These are phyloP conservation scores for Perilla frutescens DNA, from an alignment of 257 asterid species.

Conservation along the genomic window DNA sequence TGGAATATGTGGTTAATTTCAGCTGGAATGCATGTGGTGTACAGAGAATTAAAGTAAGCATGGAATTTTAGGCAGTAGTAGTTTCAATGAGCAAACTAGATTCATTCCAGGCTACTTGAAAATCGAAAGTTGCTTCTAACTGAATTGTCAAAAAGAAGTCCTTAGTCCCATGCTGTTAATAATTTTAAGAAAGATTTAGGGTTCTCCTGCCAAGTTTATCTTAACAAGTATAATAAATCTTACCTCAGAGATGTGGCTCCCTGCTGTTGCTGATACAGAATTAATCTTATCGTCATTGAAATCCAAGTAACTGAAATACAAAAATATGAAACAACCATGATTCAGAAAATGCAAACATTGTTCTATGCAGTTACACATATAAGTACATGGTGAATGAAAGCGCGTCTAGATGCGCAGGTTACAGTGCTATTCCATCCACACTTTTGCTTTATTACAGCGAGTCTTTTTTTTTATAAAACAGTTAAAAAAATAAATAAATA, in stretches of 20 bases:
- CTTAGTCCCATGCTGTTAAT: slow-evolving; percentile 1
- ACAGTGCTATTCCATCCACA: background rate
- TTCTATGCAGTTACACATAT: background rate
- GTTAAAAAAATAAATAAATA: too few relatives aligned
- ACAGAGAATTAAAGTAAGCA: background rate
- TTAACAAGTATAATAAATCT: slow-evolving; percentile 27
- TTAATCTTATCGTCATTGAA: slow-evolving; percentile 49
- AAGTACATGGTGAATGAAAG: slow-evolving; percentile 14
- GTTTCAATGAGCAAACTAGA: slow-evolving; percentile 18
- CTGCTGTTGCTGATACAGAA: slow-evolving; percentile 51
- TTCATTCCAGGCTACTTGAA: background rate
- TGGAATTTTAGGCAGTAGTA: background rate
- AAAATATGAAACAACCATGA: slow-evolving; percentile 3
- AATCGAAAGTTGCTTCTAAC: background rate
- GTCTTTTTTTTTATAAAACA: background rate
- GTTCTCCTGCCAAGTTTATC: background rate
- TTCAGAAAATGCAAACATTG: background rate
- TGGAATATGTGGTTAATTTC: background rate
- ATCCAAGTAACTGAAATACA: slow-evolving; percentile 53
- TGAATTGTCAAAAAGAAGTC: background rate
- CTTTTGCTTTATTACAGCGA: background rate
- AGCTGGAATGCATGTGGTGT: background rate
- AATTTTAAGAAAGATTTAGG: background rate
- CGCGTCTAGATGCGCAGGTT: background rate
- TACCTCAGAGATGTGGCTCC: slow-evolving; percentile 60